A percentile compares a stretch with the other conserved stretches of the same genome.
Conservation (phyloP, 495 filamentous ascomycete genomes). For the Mycothermus thermophilus region DNA sequence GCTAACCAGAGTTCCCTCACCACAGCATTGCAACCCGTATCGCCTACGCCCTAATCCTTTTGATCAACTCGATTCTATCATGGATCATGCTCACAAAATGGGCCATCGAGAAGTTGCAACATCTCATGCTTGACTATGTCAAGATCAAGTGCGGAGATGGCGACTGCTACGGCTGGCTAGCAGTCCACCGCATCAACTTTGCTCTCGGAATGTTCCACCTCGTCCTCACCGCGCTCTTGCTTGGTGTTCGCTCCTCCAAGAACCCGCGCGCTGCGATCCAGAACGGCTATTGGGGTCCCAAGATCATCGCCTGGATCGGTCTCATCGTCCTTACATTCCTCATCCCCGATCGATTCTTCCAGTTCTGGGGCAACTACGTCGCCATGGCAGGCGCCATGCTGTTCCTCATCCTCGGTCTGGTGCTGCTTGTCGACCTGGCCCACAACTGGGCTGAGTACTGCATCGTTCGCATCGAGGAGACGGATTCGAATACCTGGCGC, state of each 20-base stretch:
- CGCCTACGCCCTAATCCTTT: constrained; percentile 88
- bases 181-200: constrained; percentile 95
- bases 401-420: constrained; percentile 83
- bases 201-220: constrained; percentile 89
- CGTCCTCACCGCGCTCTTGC: constrained; percentile 63
- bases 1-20: too few relatives aligned
- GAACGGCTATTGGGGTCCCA: constrained; percentile 84
- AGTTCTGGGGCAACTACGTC: constrained; percentile 90
- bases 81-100: constrained; percentile 99
- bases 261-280: constrained; percentile 79
- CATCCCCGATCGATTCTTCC: constrained; percentile 90
- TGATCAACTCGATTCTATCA: constrained; percentile 89
- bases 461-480: constrained; percentile 80
- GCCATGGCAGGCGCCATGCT: constrained; percentile 79
- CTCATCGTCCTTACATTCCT: constrained; percentile 87
- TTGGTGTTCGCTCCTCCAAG: constrained; percentile 79
- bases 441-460: constrained; percentile 98
- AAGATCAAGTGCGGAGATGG: constrained; percentile 82
- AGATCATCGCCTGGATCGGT: constrained; percentile 67
- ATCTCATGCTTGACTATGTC: constrained; percentile 87
- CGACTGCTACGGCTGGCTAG: constrained; percentile 87
- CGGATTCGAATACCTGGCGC: constrained; percentile 74
- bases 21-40: constrained; percentile 96
- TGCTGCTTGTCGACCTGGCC: constrained; percentile 86
- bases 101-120: constrained; percentile 89